Conservation (phyloP, 2,329 filamentous ascomycete species). For the Pseudogymnoascus sp. region DNA sequence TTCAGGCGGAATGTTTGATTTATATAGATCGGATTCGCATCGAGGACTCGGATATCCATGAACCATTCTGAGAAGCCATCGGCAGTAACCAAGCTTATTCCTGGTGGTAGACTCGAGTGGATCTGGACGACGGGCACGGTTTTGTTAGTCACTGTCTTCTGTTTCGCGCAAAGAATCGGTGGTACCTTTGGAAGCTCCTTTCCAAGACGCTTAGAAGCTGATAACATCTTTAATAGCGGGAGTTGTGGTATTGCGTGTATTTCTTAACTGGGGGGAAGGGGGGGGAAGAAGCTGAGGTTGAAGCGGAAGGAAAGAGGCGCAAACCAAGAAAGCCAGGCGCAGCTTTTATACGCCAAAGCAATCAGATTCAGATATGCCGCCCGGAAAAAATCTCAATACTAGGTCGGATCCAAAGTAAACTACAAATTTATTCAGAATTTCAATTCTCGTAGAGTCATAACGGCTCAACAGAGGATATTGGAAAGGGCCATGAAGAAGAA, state of each 20-base stretch:
- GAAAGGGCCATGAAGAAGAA: background rate
- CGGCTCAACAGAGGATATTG: background rate
- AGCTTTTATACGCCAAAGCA: conserved; percentile 4
- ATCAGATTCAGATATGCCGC: background rate
- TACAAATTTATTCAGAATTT: background rate
- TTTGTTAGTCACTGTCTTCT: background rate
- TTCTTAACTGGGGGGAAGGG: background rate
- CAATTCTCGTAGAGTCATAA: background rate
- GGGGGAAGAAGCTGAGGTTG: background rate
- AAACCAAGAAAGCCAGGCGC: conserved; percentile 5
- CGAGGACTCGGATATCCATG: conserved; percentile 84
- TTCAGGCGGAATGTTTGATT: conserved; percentile 74
- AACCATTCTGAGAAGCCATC: conserved; percentile 85
- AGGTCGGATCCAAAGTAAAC: background rate
- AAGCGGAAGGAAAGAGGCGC: conserved; percentile 1
- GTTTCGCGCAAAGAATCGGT: background rate
- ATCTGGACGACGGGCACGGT: conserved; percentile 18
- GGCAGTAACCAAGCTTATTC: conserved; percentile 70
- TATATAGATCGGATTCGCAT: conserved; percentile 80
- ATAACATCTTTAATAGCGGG: conserved; percentile 21
- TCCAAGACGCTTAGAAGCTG: conserved; percentile 46
- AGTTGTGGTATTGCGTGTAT: background rate
- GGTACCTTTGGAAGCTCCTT: conserved; percentile 52
- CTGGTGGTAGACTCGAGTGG: conserved; percentile 40
- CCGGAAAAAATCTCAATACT: background rate